Evolutionary conservation across 345 rosid genomes (phyloP).

Genomic region (Lagerstroemia speciosa): DNA sequence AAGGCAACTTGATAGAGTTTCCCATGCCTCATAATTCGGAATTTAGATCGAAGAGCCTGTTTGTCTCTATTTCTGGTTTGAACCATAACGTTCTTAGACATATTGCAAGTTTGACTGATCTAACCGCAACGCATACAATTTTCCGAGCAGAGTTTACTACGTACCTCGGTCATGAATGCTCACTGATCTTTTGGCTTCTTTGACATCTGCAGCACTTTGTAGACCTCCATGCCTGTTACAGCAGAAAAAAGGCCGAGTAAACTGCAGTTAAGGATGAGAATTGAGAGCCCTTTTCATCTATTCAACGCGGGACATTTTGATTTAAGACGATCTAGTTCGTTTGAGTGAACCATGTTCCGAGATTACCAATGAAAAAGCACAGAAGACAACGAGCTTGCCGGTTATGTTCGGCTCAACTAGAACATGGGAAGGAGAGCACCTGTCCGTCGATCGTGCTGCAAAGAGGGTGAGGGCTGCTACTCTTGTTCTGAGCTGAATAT

Average conservation of each 20-base stretch:
- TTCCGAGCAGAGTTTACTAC: too few species aligned
- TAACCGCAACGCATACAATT: too few species aligned
- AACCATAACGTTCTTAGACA: too few species aligned
- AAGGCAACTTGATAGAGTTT: neutral
- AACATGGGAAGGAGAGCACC: constrained; percentile 14
- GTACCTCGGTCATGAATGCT: constrained; percentile 18
- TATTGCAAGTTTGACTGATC: too few species aligned
- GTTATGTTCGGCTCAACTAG: neutral
- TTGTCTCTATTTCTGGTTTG: too few species aligned
- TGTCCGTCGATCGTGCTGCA: constrained; percentile 19
- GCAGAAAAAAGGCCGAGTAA: constrained; percentile 1
- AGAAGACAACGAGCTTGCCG: neutral
- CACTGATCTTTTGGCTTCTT: constrained; percentile 6
- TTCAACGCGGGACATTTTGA: neutral
- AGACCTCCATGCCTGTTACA: constrained; percentile 19
- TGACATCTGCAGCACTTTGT: constrained; percentile 5
- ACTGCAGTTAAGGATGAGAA: neutral
- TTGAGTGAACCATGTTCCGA: neutral
- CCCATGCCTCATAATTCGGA: neutral
- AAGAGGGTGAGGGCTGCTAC: constrained; percentile 25
- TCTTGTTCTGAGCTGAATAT: constrained; percentile 29
- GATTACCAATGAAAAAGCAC: neutral
- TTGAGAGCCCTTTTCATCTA: neutral
- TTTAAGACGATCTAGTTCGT: neutral
- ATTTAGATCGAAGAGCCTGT: neutral